Evolutionary conservation across 2,329 filamentous ascomycete genomes (phyloP).

Genomic region (Aspergillus unguis): DNA sequence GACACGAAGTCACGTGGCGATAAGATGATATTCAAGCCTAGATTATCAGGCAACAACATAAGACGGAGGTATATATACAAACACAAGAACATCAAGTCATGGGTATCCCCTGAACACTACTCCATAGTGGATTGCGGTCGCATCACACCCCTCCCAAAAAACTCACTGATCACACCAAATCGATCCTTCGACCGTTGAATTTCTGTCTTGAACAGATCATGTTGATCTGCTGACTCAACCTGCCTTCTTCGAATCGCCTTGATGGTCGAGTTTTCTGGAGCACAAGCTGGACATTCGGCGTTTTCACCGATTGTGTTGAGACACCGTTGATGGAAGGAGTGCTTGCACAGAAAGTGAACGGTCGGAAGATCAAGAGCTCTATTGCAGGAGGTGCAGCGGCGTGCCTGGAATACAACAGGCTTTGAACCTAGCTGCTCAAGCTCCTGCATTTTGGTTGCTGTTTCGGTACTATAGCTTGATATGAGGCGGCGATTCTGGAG

Average conservation of each 20-base stretch:
- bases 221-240: slow-evolving; percentile 77
- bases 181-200: slow-evolving; percentile 73
- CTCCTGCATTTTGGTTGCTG: slow-evolving; percentile 72
- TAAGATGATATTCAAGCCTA: slow-evolving; percentile 18
- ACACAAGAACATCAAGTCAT: slow-evolving; percentile 9
- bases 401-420: slow-evolving; percentile 85
- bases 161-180: slow-evolving; percentile 89
- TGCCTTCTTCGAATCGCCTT: slow-evolving; percentile 82
- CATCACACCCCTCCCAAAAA: slow-evolving; percentile 95
- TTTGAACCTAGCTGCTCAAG: slow-evolving; percentile 73
- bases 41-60: not conserved
- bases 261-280: slow-evolving; percentile 79
- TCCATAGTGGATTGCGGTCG: slow-evolving; percentile 40
- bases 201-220: slow-evolving; percentile 84
- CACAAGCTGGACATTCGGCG: slow-evolving; percentile 82
- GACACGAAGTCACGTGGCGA: slow-evolving; percentile 32
- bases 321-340: slow-evolving; percentile 92
- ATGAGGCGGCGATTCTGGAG: slow-evolving; percentile 73
- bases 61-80: slow-evolving; percentile 2
- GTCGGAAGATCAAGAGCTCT: slow-evolving; percentile 77
- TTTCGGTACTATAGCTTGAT: slow-evolving; percentile 78
- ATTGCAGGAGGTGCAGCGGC: slow-evolving; percentile 79
- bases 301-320: slow-evolving; percentile 64
- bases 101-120: slow-evolving; percentile 13
- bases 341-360: slow-evolving; percentile 95